Base-by-base conservation (phyloP, 306 rosid species). In the Rubus idaeus region DNA sequence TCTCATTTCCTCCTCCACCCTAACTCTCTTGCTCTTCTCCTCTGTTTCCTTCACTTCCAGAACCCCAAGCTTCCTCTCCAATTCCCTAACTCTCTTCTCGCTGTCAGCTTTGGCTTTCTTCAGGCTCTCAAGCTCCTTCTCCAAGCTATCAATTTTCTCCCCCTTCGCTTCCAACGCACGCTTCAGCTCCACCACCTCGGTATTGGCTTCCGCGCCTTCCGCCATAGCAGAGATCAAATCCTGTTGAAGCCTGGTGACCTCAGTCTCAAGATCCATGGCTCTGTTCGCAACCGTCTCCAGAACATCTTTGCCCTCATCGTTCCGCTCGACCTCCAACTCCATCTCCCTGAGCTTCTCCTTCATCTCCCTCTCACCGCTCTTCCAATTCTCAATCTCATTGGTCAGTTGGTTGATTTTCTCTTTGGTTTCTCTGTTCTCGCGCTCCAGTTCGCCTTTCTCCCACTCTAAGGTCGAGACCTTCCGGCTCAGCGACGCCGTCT, bases 1-100 rank as follows among this genome's bases (percentile, higher is more conserved):
- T 73, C 91, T 89, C 89, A 86, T 70, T 46, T 88, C 94, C 85
- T 96, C 99, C 86, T 92, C 98, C 58, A 83, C 80, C 81, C 97
- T 82, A 51, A 93, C 82, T 80, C 82, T 88, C 88, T 90, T 96
- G 80, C 88, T 89, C 89, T 82, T 88, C 68, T 91, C 99, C 86
- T 96, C 99, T n/a, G 84, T 68, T 55, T 92, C 99, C 84, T 84
- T 96, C 73, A 75, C 86, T 84, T 96, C 99, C 73, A 95, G 71
- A 74, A 80, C 85, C 53, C 89, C 93, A 70, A 88, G 62, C 75
- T 81, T 92, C 88, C 86, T 95, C 92, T 95, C 99, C 86, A 92
- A 87, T 68, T 95, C 99, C 87, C 85, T 90, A 64, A 82, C 70
- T 65, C 82, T 89, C 84, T 39, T 84, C 60, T 87, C 97, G 64